Base-by-base conservation (phyloP, 441 rosid genomes). In the Lepidium campestre region DNA sequence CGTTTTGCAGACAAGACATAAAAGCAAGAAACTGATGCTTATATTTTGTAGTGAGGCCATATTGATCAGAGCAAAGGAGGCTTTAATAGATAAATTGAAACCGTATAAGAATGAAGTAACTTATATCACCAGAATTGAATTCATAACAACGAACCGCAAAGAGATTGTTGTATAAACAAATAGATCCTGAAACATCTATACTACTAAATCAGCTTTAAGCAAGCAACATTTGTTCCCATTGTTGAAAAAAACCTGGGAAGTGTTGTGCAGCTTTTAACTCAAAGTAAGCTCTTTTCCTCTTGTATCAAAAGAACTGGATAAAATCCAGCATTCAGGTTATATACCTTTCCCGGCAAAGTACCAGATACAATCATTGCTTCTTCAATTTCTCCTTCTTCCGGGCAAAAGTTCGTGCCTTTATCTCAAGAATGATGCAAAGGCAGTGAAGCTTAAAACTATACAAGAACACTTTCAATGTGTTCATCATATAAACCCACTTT, bases 241-340 rank as follows among this genome's bases (percentile, higher is more conserved):
- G 75, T 32, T 71, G 73, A 73, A 83, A 63, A 67, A 80, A 80
- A 72, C 55, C 64, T 42, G 83, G 84, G 85, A 78, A 68, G 75
- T 65, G 48, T 73, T 70, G 71, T 68, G 69, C 72, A 67, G 55
- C 57, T 72, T 29, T 59, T 56, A 57, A 23, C 58, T 46, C 64
- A 57, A 44, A 71, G 57, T 67, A 64, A 50, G 63, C 75, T 72
- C 71, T 39, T 73, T 75, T 61, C 36, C 66, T 65, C 65, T 72
- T 68, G 35, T 42, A 57, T 65, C 37, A 75, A 66, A 76, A 67
- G 67, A 75, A 74, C 47, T 53, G 46, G 13, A 37, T 19, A 70
- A 60, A 34, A 59, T 34, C 68, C 56, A 45, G 32, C 65, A 57
- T 55, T 50, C 52, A 20, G 46, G 59, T 67, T 60, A n/a, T 65